Evolutionary conservation across 495 filamentous ascomycete species (phyloP), one percentile per base, ranked within the genome.

Genomic region (Staphylotrichum longicolle): DNA sequence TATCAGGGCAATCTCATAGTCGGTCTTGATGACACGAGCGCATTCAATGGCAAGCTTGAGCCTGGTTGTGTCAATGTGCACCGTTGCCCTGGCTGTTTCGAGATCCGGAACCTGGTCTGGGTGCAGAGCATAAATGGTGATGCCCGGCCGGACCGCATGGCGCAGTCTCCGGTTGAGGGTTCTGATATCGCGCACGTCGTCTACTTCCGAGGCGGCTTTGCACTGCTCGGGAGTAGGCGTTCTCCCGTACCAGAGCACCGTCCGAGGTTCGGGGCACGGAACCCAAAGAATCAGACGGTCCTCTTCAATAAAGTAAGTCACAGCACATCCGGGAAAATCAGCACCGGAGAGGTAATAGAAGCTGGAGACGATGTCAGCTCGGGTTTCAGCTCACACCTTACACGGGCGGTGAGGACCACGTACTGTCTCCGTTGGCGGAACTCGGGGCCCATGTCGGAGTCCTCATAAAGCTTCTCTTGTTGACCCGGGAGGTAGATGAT

Each of bases 1-100:
- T 63, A 96, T 89, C 71, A 91, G 78, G 2, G 79, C 80, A 58
- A 96, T 84, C 68, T 98, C 93, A 68, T 93, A 87, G 32, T 83
- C 78, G 48, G 86, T 85, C 72, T 97, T 98, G 76, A 91, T 83
- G 0, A 88, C 85, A 7, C 91, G 84, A 4, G 85, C 85, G 39
- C 80, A 77, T 72, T 92, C 80, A 75, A 92, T 91, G 40, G 89
- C 89, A 0, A 82, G 82, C 55, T 80, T 73, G 32, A 91, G 83
- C 39, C 66, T 67, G 33, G 61, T 66, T 41, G 70, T 74, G 66
- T 83, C 78, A 42, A 82, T 74, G 42, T 58, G 63, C 5, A 72
- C 69, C 12, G 77, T 47, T 11, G 61, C 69, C 53, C 72, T 74
- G 63, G 69, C 66, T 32, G 57, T 65, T 7, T 71, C 65, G 37